Conservation (phyloP, 1,139 yeast genomes). For the Yamadazyma membranifaciens region DNA sequence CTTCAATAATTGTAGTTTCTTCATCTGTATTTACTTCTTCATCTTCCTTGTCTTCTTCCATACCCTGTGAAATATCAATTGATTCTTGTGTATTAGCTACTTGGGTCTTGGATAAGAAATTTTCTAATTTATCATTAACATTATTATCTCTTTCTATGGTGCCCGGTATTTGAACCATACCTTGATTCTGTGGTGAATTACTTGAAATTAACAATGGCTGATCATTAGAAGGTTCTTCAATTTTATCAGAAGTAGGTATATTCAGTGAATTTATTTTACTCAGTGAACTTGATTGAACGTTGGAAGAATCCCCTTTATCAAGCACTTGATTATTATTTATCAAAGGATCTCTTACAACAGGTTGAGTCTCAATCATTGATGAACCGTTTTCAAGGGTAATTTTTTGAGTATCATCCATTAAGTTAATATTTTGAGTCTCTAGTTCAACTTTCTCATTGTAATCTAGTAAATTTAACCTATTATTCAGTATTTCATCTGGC, state of each 20-base stretch:
- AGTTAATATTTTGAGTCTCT: neutral
- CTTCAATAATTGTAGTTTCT: conserved; percentile 14
- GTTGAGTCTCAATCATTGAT: conserved; percentile 1
- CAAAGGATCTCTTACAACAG: neutral
- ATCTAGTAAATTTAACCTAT: too few relatives aligned
- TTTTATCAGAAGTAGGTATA: too few relatives aligned
- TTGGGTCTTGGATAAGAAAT: conserved; percentile 13
- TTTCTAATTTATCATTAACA: neutral
- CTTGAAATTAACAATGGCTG: neutral
- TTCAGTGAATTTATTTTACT: too few relatives aligned
- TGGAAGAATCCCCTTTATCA: too few relatives aligned
- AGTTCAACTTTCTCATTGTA: too few relatives aligned
- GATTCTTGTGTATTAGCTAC: conserved; percentile 19
- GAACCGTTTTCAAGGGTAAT: neutral
- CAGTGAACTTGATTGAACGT: too few relatives aligned
- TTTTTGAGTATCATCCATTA: neutral
- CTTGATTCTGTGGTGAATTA: neutral
- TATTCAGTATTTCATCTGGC: neutral
- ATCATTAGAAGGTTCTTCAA: neutral
- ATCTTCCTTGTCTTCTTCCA: neutral
- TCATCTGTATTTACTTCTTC: conserved; percentile 19
- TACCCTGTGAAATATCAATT: neutral
- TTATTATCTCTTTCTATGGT: conserved; percentile 11
- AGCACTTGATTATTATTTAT: too few relatives aligned
- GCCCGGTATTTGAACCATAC: conserved; percentile 15